Conservation (phyloP, 805 yeast genomes). For the Jamesozyma piceae region DNA sequence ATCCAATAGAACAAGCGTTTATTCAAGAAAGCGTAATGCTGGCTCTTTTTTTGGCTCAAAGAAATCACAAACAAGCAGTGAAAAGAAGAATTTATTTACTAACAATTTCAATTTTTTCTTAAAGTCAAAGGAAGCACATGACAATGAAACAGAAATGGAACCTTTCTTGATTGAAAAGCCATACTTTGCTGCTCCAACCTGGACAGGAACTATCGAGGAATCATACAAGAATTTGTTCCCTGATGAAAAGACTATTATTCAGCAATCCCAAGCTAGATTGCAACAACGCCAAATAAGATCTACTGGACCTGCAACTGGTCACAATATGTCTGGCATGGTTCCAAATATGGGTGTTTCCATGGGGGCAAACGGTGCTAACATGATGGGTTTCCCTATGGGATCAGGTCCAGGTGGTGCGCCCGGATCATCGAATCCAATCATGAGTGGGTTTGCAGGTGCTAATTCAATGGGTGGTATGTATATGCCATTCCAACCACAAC, state of each 20-base stretch:
- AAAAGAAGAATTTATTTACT: slow-evolving; percentile 31
- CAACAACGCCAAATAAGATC: slow-evolving; percentile 28
- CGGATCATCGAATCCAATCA: slow-evolving; percentile 20
- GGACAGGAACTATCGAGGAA: slow-evolving; percentile 54
- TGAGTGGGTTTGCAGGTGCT: slow-evolving; percentile 19
- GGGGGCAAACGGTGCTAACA: slow-evolving; percentile 13
- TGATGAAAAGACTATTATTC: slow-evolving; percentile 26
- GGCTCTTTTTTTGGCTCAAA: slow-evolving; percentile 34
- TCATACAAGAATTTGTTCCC: slow-evolving; percentile 47
- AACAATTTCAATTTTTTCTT: slow-evolving; percentile 45
- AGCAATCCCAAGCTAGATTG: slow-evolving; percentile 23
- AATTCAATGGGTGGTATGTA: slow-evolving; percentile 24
- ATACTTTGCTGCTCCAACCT: slow-evolving; percentile 67
- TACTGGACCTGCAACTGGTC: slow-evolving; percentile 6
- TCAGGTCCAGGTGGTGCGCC: slow-evolving; percentile 13
- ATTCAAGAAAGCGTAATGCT: slow-evolving; percentile 22
- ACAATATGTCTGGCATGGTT: slow-evolving; percentile 5
- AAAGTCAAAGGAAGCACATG: slow-evolving; percentile 34
- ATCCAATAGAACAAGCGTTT: slow-evolving; percentile 9
- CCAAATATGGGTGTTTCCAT: slow-evolving; percentile 22
- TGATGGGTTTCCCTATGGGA: slow-evolving; percentile 27
- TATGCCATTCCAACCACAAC: slow-evolving; percentile 30
- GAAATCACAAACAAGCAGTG: slow-evolving; percentile 25
- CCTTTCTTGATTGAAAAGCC: slow-evolving; percentile 48
- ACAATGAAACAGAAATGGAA: slow-evolving; percentile 25